These are phyloP conservation scores for Phoma sp. DNA, from an alignment of 2,329 filamentous ascomycete genomes.

Conservation along the genomic window DNA sequence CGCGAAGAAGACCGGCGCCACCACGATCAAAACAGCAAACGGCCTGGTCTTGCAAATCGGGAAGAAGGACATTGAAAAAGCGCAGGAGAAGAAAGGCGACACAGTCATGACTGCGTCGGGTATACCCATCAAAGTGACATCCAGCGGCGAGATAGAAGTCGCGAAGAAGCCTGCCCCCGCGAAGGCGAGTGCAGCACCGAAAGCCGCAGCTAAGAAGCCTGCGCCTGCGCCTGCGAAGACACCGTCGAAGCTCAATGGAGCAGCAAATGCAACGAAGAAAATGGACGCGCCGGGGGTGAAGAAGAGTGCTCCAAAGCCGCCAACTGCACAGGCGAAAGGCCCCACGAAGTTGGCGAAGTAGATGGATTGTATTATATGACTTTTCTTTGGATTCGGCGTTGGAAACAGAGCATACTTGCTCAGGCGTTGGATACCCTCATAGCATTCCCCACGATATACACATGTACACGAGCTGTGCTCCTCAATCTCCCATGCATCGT, in stretches of 20 bases:
- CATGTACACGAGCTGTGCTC: no score
- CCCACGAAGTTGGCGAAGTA: slow-evolving; percentile 9
- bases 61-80: slow-evolving; percentile 42
- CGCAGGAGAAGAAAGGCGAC: slow-evolving; percentile 34
- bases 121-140: slow-evolving; percentile 42
- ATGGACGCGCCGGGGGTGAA: neutral
- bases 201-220: slow-evolving; percentile 15
- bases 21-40: slow-evolving; percentile 37
- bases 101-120: slow-evolving; percentile 40
- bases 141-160: slow-evolving; percentile 32
- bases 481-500: no score
- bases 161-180: slow-evolving; percentile 21
- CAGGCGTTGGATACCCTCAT: slow-evolving; percentile 18
- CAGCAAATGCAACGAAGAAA: slow-evolving; percentile 10
- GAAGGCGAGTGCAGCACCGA: neutral
- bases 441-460: neutral
- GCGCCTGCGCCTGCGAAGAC: slow-evolving; percentile 2
- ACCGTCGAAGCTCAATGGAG: slow-evolving; percentile 1
- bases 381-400: neutral
- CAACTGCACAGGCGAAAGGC: neutral
- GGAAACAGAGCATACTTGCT: slow-evolving; percentile 2
- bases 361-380: neutral
- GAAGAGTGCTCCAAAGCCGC: neutral
- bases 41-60: slow-evolving; percentile 40
- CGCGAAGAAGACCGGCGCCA: slow-evolving; percentile 37